phyloP scores from a whole-genome alignment of 148 eudicot species.

The Cornus controversa region DNA sequence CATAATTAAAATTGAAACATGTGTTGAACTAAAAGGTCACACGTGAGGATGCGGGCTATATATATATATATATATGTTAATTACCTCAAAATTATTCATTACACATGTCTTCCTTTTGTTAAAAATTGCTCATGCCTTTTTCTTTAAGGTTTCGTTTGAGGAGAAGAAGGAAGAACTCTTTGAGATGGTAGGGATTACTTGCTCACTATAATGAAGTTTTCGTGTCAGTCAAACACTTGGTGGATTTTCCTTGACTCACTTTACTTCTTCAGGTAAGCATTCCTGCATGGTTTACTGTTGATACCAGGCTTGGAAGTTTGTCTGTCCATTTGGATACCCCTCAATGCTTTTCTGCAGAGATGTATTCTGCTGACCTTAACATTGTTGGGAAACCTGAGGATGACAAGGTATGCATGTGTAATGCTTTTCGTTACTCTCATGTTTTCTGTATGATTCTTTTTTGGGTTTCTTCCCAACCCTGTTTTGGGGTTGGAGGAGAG shows the following conservation, averaged over 20 bases:
- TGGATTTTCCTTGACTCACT: constrained; percentile 16
- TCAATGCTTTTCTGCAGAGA: constrained; percentile 98
- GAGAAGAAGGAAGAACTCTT: constrained; percentile 84
- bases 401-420: constrained; percentile 66
- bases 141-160: constrained; percentile 76
- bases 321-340: constrained; percentile 92
- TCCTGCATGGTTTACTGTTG: constrained; percentile 93
- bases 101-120: neutral
- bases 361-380: constrained; percentile 90
- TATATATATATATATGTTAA: neutral
- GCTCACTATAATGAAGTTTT: neutral
- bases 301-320: constrained; percentile 93
- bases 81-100: neutral
- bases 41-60: too few species aligned
- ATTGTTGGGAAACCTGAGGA: constrained; percentile 88
- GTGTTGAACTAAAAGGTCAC: too few species aligned
- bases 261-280: constrained; percentile 69
- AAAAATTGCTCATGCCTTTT: neutral
- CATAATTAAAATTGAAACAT: too few species aligned
- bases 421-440: neutral
- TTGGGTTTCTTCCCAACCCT: neutral
- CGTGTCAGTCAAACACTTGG: neutral
- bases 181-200: constrained; percentile 71
- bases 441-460: neutral
- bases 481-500: neutral